phyloP scores from a whole-genome alignment of 345 rosid genomes.

The Crucihimalaya himalaica region DNA sequence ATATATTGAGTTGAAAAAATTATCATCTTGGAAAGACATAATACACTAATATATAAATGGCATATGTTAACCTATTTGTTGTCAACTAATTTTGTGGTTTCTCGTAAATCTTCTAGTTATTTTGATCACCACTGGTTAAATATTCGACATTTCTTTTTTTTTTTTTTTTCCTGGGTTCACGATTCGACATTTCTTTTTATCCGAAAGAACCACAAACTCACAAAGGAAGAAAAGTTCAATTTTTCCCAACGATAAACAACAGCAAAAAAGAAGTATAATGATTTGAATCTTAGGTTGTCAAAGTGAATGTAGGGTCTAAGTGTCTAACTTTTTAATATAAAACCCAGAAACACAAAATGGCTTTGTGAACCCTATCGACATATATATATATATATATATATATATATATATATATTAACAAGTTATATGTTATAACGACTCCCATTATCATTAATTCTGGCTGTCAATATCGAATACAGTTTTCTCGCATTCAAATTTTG shows the following conservation, averaged over 20 bases:
- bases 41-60: no score
- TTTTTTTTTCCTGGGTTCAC: no score
- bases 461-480: conserved; percentile 8
- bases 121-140: neutral
- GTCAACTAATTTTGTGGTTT: no score
- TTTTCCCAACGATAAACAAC: neutral
- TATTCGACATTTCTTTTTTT: neutral
- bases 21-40: no score
- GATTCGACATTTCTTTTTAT: neutral
- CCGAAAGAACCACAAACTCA: neutral
- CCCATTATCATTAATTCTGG: conserved; percentile 11
- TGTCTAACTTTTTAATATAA: no score
- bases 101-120: no score
- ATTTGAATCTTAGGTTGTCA: conserved; percentile 36
- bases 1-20: no score
- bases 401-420: neutral
- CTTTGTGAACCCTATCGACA: no score
- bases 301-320: conserved; percentile 25
- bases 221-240: neutral
- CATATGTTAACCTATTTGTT: no score
- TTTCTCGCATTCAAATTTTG: conserved; percentile 18
- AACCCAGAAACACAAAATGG: no score
- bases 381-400: neutral
- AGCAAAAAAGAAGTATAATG: conserved; percentile 15
- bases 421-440: conserved; percentile 7